Evolutionary conservation across 495 filamentous ascomycete species (phyloP), one percentile per base, ranked within the genome.

Genomic region (Apiosordaria backusii): DNA sequence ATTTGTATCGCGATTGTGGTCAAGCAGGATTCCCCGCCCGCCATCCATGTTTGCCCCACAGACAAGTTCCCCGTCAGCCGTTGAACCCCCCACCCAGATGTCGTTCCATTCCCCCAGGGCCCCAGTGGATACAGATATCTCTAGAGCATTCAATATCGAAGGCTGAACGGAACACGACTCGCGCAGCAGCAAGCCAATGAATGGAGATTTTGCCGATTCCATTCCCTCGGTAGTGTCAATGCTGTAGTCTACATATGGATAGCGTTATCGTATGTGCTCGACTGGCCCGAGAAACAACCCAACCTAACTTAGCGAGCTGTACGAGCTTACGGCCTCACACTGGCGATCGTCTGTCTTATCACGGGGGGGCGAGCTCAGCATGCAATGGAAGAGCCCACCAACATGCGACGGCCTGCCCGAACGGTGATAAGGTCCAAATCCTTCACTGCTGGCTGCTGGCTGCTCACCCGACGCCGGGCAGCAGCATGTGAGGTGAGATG

Each of bases 351-450:
- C 35, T 45, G 10, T 45, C 35, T 45, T 45, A 45, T 45, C 35
- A 45, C 35, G 35, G 10, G 35, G 35, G 7, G 27, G 35, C 5
- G 35, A 45, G 35, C 35, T 45, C 35, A 45, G 2, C 35, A 45
- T 45, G 35, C 35, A 45, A 10, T 45, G 35, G 10, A 45, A 13
- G 22, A 55, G 52, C 52, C 52, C 52, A 55, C 52, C 52, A 19
- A 55, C 52, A 19, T 55, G 52, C 52, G 52, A 23, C 52, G 52
- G 52, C 52, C 52, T 55, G 52, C 52, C 52, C 52, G 52, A 55
- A 55, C 52, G 22, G 52, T 55, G 52, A 55, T 55, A 55, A 55
- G 52, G 22, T 3, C 52, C 52, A 55, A 55, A 19, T 55, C 52
- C 52, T 55, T 23, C 52, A n/a, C n/a, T 55, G n/a, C n/a, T 55